Conservation (phyloP, 305 asterid genomes). For the Fraxinus velutina region DNA sequence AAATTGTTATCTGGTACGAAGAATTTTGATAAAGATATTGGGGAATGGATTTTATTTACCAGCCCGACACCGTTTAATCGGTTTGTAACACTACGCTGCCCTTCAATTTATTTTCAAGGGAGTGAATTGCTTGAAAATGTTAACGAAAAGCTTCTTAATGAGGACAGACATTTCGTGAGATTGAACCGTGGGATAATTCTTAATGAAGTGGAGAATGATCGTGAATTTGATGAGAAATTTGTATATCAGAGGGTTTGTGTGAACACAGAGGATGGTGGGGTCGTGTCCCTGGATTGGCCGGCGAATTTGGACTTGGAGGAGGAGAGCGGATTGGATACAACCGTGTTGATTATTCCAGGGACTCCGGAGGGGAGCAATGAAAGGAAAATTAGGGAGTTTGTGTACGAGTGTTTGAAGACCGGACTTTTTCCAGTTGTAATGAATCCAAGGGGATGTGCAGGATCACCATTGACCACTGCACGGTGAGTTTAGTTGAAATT, state of each 20-base stretch:
- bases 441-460: slow-evolving; percentile 99
- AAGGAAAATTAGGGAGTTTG: slow-evolving; percentile 47
- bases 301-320: slow-evolving; percentile 73
- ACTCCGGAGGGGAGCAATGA: slow-evolving; percentile 76
- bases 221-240: slow-evolving; percentile 39
- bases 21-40: slow-evolving; percentile 33
- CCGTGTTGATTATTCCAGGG: slow-evolving; percentile 80
- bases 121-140: slow-evolving; percentile 57
- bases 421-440: slow-evolving; percentile 84
- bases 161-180: slow-evolving; percentile 71
- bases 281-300: slow-evolving; percentile 91
- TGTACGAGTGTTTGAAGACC: slow-evolving; percentile 66
- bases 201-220: slow-evolving; percentile 31
- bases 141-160: slow-evolving; percentile 62
- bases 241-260: slow-evolving; percentile 83
- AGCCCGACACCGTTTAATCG: slow-evolving; percentile 93
- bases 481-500: slow-evolving; percentile 40
- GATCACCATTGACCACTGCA: slow-evolving; percentile 85
- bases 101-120: slow-evolving; percentile 68
- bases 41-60: slow-evolving; percentile 80
- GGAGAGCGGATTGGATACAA: slow-evolving; percentile 83
- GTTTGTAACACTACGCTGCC: slow-evolving; percentile 82
- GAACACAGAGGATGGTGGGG: slow-evolving; percentile 74
- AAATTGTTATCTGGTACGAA: slow-evolving; percentile 17
- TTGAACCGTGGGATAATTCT: slow-evolving; percentile 57